Base-by-base conservation (phyloP, 305 asterid species). In the Nicotiana rustica region DNA sequence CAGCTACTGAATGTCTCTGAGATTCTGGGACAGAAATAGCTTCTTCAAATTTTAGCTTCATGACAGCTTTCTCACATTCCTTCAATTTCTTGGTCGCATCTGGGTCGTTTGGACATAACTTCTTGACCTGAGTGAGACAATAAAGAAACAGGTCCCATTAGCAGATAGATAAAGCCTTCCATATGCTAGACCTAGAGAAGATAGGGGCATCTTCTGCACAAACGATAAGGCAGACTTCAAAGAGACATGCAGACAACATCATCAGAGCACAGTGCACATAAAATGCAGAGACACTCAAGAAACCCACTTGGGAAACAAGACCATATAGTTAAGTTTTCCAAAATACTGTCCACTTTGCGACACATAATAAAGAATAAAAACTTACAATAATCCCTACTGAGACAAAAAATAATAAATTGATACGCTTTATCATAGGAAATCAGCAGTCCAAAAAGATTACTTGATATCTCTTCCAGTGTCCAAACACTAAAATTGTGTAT, bases 31-130 rank as follows among this genome's bases (percentile, higher is more conserved):
- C 93, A 10, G 99, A 87, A 52, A 96, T 96, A 68, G 99, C 98
- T 90, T 96, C 98, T 87, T 96, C 99, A 88, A 96, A 96, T 88
- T 96, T 94, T 52, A 92, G 90, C 86, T 92, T 94, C 98, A 92
- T 93, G 84, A 96, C 98, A 14, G 96, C 97, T 77, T 93, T 96
- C 91, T 96, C 97, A 77, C 98, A 96, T 84, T 96, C 99, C 90
- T 91, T 96, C 90, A 96, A 85, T 88, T 96, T 96, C 89, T 92
- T 94, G 76, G 97, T 67, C 75, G 99, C 99, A 87, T 94, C 98
- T 57, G 97, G 97, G 83, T 94, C 99, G 68, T 93, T 96, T 35
- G 99, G 99, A 83, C 91, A 88, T 71, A 96, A 62, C 83, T 62
- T 93, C 89, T 96, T 93, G 67, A 96, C 98, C 99, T 96, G 29